Conservation (phyloP, 2,329 filamentous ascomycete genomes). For the Orbilia ellipsospora region DNA sequence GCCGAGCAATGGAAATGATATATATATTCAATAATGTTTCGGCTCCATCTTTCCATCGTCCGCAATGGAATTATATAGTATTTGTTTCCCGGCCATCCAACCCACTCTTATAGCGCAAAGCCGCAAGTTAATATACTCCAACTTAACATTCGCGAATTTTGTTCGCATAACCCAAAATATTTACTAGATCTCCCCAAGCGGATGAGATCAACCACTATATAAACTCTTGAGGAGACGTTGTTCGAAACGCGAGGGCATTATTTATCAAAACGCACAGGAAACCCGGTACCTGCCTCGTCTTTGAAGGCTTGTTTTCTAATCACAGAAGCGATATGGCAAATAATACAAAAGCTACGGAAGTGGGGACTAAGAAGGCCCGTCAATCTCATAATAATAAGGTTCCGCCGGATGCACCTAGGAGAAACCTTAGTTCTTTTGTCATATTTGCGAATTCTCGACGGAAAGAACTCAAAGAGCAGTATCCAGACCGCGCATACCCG, state of each 20-base stretch:
- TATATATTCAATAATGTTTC: conserved; percentile 36
- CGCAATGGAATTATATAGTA: conserved; percentile 33
- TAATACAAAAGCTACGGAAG: conserved; percentile 17
- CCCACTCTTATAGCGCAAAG: background rate
- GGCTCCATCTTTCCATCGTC: conserved; percentile 18
- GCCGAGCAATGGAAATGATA: conserved; percentile 24
- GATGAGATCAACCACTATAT: background rate
- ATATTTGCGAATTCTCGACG: conserved; percentile 48
- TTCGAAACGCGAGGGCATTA: background rate
- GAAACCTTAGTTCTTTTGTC: conserved; percentile 54
- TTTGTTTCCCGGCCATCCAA: background rate
- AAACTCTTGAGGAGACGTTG: background rate
- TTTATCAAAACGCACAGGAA: background rate
- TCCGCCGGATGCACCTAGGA: conserved; percentile 51
- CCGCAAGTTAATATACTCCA: background rate
- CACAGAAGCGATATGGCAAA: conserved; percentile 13
- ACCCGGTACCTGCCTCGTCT: background rate
- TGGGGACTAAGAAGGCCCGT: conserved; percentile 26
- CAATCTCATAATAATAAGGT: conserved; percentile 54
- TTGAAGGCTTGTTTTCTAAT: too few relatives aligned
- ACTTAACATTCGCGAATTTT: background rate
- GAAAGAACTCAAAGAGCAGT: conserved; percentile 36
- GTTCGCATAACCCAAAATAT: background rate
- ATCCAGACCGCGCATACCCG: conserved; percentile 34
- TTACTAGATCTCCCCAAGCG: conserved; percentile 4